Evolutionary conservation across 108 stramenopile species (phyloP), one percentile per base, ranked within the genome.

Genomic region (Nitzschia sp.): DNA sequence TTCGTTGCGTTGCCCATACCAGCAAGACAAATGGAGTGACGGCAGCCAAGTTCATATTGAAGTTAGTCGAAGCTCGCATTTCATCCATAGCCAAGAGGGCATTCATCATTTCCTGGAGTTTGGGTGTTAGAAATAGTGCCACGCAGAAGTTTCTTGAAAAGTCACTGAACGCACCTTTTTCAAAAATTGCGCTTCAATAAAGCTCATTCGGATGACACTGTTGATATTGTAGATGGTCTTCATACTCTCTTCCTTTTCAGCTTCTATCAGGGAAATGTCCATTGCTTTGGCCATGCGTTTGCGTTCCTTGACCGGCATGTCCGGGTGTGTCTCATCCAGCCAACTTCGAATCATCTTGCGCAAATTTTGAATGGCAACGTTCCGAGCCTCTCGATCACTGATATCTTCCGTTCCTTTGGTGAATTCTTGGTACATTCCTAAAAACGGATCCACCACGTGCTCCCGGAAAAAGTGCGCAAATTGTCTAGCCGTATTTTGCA

Each of bases 121-220:
- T 13, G 38, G 13, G 38, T 9, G 38, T 42, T 6, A 42, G 38
- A 42, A 42, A 42, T 42, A 42, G 6, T n/a, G n/a, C n/a, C n/a
- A n/a, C n/a, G n/a, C n/a, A n/a, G n/a, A 53, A 24, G 51, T 19
- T 53, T 53, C 24, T n/a, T n/a, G n/a, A n/a, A 53, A 53, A n/a
- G 51, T 15, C 38, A 42, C 13, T 6, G 38, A 13, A 42, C 13
- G 38, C 38, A 88, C 87, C 84, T 95, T 95, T 72, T 94, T 96
- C 61, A 96, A 85, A 71, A 90, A 93, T 68, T 96, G 95, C 79
- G 93, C 91, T 84, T 96, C 92, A 67, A 96, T 96, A 46, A 96
- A 81, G 35, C 85, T 85, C 88, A 92, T 82, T 32, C 92, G 79
- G 34, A 93, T 83, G 8, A 94, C 87, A 18, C 85, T 82, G 61